A percentile compares a stretch with the other conserved stretches of the same genome.
Conservation (phyloP, 768 basidiomycete genomes). For the Pseudohyphozyma bogoriensis region DNA sequence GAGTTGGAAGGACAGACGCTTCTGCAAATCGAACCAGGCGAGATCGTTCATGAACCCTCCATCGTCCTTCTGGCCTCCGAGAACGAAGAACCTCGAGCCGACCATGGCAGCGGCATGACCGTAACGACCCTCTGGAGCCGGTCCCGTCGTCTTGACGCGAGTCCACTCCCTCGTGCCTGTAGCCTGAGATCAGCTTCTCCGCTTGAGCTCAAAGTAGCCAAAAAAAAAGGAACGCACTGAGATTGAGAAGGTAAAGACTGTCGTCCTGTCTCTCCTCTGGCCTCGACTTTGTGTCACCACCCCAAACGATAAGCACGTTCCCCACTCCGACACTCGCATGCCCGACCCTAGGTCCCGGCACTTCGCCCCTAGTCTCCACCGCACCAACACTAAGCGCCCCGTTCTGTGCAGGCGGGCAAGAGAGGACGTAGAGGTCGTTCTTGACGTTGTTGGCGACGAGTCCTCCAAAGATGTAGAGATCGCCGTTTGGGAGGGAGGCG, state of each 20-base stretch:
- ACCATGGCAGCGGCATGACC: slow-evolving; percentile 92
- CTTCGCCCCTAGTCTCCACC: slow-evolving; percentile 76
- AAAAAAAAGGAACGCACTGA: slow-evolving; percentile 51
- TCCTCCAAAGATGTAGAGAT: slow-evolving; percentile 93
- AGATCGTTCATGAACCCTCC: slow-evolving; percentile 73
- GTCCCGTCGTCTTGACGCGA: slow-evolving; percentile 62
- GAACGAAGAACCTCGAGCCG: slow-evolving; percentile 83
- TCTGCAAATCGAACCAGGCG: slow-evolving; percentile 91
- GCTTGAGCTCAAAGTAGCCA: too few species aligned
- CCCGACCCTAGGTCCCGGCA: slow-evolving; percentile 83
- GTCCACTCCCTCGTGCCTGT: slow-evolving; percentile 93
- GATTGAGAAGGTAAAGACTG: slow-evolving; percentile 82
- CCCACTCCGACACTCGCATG: slow-evolving; percentile 93
- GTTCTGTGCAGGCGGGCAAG: slow-evolving; percentile 43
- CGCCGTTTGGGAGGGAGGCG: slow-evolving; percentile 54
- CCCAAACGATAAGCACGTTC: slow-evolving; percentile 94
- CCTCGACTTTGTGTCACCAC: slow-evolving; percentile 77
- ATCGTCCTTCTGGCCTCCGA: slow-evolving; percentile 89
- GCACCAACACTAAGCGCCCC: slow-evolving; percentile 67
- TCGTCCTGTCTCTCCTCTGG: slow-evolving; percentile 74
- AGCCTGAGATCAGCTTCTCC: neutral
- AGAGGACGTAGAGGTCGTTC: slow-evolving; percentile 86
- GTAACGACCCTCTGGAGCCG: slow-evolving; percentile 77
- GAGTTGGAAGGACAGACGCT: slow-evolving; percentile 49
- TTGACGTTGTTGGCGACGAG: slow-evolving; percentile 79